phyloP scores from a whole-genome alignment of 1,284 basidiomycete genomes.

The Phellinidium pouzarii region DNA sequence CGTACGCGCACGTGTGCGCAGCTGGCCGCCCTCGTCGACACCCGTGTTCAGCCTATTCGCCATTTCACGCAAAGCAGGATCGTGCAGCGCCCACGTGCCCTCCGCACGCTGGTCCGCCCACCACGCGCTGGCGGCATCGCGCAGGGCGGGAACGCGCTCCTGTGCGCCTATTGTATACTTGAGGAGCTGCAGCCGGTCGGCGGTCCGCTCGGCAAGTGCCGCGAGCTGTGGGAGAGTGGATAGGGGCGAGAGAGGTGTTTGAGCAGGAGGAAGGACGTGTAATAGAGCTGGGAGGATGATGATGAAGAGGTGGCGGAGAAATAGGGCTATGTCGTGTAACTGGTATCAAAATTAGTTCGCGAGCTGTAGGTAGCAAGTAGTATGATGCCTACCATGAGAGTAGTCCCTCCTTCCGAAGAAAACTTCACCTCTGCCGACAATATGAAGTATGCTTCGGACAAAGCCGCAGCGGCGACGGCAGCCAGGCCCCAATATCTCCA shows the following conservation, averaged over 20 bases:
- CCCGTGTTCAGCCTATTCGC: slow-evolving; percentile 44
- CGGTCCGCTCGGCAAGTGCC: slow-evolving; percentile 33
- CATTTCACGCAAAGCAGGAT: slow-evolving; percentile 42
- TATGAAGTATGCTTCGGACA: slow-evolving; percentile 50
- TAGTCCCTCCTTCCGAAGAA: slow-evolving; percentile 32
- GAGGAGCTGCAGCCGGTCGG: slow-evolving; percentile 42
- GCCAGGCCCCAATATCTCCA: slow-evolving; percentile 45
- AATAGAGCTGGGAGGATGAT: slow-evolving; percentile 47
- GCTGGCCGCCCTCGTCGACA: slow-evolving; percentile 28
- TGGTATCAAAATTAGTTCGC: slow-evolving; percentile 25
- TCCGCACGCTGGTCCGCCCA: slow-evolving; percentile 50
- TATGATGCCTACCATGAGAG: background rate
- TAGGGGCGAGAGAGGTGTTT: slow-evolving; percentile 24
- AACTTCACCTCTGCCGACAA: slow-evolving; percentile 36
- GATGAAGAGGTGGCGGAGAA: slow-evolving; percentile 50
- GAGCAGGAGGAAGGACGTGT: slow-evolving; percentile 35
- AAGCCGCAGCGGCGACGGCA: slow-evolving; percentile 39
- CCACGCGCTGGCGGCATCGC: slow-evolving; percentile 40
- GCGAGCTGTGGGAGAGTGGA: slow-evolving; percentile 27
- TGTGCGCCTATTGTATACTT: slow-evolving; percentile 48
- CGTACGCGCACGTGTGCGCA: background rate
- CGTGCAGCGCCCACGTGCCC: slow-evolving; percentile 41
- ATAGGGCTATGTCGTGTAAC: slow-evolving; percentile 60
- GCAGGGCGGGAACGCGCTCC: slow-evolving; percentile 45
- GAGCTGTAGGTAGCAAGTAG: background rate